Percentiles rank a stretch among this genome's conserved stretches.
phyloP scores from a whole-genome alignment of 768 basidiomycete genomes.

The Lentinula sp. region DNA sequence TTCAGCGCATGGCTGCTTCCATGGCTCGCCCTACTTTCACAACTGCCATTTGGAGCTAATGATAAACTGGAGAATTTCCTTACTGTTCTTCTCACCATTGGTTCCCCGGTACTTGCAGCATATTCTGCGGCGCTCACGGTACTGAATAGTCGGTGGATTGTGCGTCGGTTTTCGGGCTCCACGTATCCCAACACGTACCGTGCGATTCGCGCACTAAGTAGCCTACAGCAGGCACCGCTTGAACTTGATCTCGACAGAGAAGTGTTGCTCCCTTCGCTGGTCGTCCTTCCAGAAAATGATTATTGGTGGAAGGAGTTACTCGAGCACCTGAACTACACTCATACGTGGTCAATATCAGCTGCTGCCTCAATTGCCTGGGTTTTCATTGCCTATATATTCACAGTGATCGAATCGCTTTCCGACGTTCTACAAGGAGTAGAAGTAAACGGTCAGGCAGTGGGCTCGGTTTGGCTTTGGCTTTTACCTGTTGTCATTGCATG shows the following conservation, averaged over 20 bases:
- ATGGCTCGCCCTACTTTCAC: slow-evolving; percentile 41
- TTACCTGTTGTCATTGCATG: slow-evolving; percentile 33
- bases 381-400: slow-evolving; percentile 34
- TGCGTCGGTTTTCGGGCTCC: slow-evolving; percentile 21
- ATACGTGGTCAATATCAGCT: slow-evolving; percentile 34
- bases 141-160: slow-evolving; percentile 37
- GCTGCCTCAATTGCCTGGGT: slow-evolving; percentile 37
- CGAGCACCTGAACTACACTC: slow-evolving; percentile 25
- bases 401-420: slow-evolving; percentile 28
- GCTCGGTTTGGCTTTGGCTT: slow-evolving; percentile 38
- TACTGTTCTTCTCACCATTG: slow-evolving; percentile 35
- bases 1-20: slow-evolving; percentile 42
- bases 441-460: slow-evolving; percentile 30
- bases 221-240: slow-evolving; percentile 37
- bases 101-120: slow-evolving; percentile 37
- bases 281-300: slow-evolving; percentile 36
- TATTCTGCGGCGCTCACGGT: slow-evolving; percentile 40
- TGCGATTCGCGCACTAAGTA: slow-evolving; percentile 27
- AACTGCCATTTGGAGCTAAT: slow-evolving; percentile 39
- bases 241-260: slow-evolving; percentile 18
- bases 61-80: slow-evolving; percentile 34
- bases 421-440: slow-evolving; percentile 2
- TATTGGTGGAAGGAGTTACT: slow-evolving; percentile 32
- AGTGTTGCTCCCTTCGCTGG: slow-evolving; percentile 29
- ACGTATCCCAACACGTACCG: slow-evolving; percentile 22